Conservation (phyloP, 768 basidiomycete species). For the Baorangia bicolor region DNA sequence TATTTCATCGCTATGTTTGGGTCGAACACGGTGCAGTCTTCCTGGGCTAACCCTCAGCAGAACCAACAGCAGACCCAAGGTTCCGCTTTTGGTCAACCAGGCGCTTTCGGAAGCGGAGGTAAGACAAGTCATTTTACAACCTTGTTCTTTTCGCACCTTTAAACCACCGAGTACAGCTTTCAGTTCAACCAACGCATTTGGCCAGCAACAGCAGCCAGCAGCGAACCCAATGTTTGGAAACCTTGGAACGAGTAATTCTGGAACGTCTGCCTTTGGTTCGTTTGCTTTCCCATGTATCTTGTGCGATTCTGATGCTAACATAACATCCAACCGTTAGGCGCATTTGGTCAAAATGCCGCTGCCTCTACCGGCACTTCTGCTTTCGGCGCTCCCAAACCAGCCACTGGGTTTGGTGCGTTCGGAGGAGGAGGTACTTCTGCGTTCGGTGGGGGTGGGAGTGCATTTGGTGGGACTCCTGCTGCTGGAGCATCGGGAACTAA, state of each 20-base stretch:
- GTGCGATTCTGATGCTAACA: slow-evolving; percentile 1
- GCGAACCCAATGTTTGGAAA: slow-evolving; percentile 84
- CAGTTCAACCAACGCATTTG: slow-evolving; percentile 55
- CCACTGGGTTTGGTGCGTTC: slow-evolving; percentile 77
- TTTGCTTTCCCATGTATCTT: slow-evolving; percentile 3
- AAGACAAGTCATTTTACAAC: slow-evolving; percentile 31
- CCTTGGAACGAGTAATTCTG: slow-evolving; percentile 38
- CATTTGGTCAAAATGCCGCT: slow-evolving; percentile 42
- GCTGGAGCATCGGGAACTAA: slow-evolving; percentile 33
- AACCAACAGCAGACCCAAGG: slow-evolving; percentile 55
- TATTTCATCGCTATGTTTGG: slow-evolving; percentile 56
- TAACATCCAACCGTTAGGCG: slow-evolving; percentile 27
- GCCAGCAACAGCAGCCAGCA: slow-evolving; percentile 65
- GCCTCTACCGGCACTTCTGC: slow-evolving; percentile 40
- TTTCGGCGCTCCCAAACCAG: slow-evolving; percentile 69
- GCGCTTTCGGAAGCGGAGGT: slow-evolving; percentile 58
- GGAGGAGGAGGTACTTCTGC: slow-evolving; percentile 54
- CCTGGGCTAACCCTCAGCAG: slow-evolving; percentile 69
- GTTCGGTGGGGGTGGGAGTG: slow-evolving; percentile 44
- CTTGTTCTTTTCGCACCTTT: slow-evolving; percentile 26
- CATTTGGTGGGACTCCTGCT: slow-evolving; percentile 41
- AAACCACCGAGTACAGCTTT: slow-evolving; percentile 44
- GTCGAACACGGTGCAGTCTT: slow-evolving; percentile 47
- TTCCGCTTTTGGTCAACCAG: slow-evolving; percentile 69
- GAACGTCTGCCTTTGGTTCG: slow-evolving; percentile 39